These are phyloP conservation scores for Syncephalastrum monosporum DNA, from an alignment of 371 early-diverging fungal genomes.

Conservation along the genomic window DNA sequence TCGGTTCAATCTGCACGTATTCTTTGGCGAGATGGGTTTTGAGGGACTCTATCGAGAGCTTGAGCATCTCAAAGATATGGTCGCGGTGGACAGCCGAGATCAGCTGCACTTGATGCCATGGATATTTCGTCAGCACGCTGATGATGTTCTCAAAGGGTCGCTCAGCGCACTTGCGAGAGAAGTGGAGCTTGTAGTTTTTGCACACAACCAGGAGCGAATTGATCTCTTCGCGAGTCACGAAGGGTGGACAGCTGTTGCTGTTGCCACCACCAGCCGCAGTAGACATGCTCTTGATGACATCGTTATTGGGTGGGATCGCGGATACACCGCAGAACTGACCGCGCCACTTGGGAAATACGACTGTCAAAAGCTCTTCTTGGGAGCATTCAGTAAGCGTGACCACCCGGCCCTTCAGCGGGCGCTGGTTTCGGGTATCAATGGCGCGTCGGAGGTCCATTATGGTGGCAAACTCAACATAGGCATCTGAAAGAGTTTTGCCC, in stretches of 20 bases:
- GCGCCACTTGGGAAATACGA: conserved; percentile 70
- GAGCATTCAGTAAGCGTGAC: conserved; percentile 59
- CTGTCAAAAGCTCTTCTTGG: conserved; percentile 65
- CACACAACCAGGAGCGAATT: conserved; percentile 68
- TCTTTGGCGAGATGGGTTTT: conserved; percentile 60
- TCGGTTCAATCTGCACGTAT: conserved; percentile 60
- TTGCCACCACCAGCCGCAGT: conserved; percentile 41
- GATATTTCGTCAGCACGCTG: conserved; percentile 68
- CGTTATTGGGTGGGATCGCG: conserved; percentile 37
- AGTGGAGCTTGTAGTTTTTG: conserved; percentile 76
- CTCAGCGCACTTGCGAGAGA: conserved; percentile 76
- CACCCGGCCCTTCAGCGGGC: conserved; percentile 65
- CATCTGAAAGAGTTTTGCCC: conserved; percentile 67
- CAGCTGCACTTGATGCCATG: conserved; percentile 69
- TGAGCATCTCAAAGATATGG: conserved; percentile 76
- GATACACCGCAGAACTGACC: conserved; percentile 52
- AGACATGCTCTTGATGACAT: conserved; percentile 41
- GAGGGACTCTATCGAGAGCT: conserved; percentile 62
- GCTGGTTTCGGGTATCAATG: conserved; percentile 51
- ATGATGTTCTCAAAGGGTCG: conserved; percentile 82
- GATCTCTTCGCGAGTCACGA: conserved; percentile 73
- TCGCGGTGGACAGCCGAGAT: conserved; percentile 71
- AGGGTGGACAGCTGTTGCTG: conserved; percentile 49
- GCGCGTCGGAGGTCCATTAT: conserved; percentile 43
- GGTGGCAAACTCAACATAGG: conserved; percentile 62